These are phyloP conservation scores for Linanthus parryae DNA, from an alignment of 148 eudicot species.

Conservation along the genomic window DNA sequence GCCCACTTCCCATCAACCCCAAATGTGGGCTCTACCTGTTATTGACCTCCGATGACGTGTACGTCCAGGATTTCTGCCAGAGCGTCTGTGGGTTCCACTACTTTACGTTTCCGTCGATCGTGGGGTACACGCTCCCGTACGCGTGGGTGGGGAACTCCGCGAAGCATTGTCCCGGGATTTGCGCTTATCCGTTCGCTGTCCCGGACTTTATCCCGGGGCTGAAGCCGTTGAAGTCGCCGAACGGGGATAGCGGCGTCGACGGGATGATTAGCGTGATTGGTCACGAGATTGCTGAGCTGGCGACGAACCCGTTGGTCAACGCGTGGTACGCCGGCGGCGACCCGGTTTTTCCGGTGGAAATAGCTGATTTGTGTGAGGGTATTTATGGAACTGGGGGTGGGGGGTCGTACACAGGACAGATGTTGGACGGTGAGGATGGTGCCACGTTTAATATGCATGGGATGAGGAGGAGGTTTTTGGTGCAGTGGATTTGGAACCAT, in stretches of 20 bases:
- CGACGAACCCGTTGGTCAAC: constrained; percentile 75
- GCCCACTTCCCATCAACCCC: constrained; percentile 60
- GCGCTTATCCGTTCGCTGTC: constrained; percentile 82
- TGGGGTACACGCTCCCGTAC: constrained; percentile 82
- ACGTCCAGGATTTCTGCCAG: constrained; percentile 73
- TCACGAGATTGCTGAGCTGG: constrained; percentile 79
- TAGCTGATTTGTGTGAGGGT: constrained; percentile 92
- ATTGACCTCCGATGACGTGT: constrained; percentile 68
- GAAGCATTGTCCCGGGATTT: constrained; percentile 63
- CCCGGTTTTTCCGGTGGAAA: constrained; percentile 78
- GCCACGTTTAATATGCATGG: constrained; percentile 91
- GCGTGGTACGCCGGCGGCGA: constrained; percentile 96
- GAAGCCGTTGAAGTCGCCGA: constrained; percentile 58
- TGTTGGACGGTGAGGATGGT: constrained; percentile 67
- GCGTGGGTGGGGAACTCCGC: constrained; percentile 96
- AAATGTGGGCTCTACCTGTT: constrained; percentile 67
- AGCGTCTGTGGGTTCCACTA: constrained; percentile 90
- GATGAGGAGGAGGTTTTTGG: constrained; percentile 59
- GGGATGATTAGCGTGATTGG: constrained; percentile 92
- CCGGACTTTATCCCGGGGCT: constrained; percentile 66
- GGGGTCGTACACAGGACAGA: constrained; percentile 85
- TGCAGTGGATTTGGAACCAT: constrained; percentile 87
- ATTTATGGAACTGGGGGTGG: constrained; percentile 91
- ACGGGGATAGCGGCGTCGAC: constrained; percentile 68
- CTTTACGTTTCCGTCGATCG: constrained; percentile 82